These are phyloP conservation scores for Porcisia deanei DNA, from an alignment of 208 protist species.

Conservation along the genomic window DNA sequence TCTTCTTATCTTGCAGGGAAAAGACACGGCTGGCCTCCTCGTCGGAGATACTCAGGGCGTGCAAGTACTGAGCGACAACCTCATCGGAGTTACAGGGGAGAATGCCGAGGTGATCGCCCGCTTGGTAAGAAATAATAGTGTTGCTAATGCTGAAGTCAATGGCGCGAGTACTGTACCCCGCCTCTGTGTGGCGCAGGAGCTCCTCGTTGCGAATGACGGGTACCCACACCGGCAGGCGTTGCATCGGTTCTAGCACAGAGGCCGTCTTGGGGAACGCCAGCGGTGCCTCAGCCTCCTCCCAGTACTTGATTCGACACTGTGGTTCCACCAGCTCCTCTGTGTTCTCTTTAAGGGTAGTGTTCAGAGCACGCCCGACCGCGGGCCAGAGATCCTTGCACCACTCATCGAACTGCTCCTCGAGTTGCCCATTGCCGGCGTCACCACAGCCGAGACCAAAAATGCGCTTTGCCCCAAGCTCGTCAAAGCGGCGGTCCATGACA, in stretches of 20 bases:
- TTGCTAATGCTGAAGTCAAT: constrained; percentile 87
- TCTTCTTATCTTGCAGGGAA: constrained; percentile 85
- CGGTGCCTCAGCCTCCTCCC: constrained; percentile 73
- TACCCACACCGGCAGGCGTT: constrained; percentile 85
- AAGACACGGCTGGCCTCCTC: constrained; percentile 75
- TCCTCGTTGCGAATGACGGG: constrained; percentile 71
- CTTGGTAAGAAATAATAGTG: constrained; percentile 91
- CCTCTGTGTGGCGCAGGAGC: constrained; percentile 47
- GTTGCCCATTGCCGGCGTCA: constrained; percentile 68
- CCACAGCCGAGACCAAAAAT: constrained; percentile 81
- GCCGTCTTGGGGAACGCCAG: constrained; percentile 87
- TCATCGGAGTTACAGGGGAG: constrained; percentile 89
- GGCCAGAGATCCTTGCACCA: constrained; percentile 85
- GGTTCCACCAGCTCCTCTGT: constrained; percentile 74
- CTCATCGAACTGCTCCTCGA: constrained; percentile 92
- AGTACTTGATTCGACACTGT: constrained; percentile 83
- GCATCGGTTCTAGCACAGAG: constrained; percentile 87
- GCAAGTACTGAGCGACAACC: constrained; percentile 83
- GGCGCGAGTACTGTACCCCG: constrained; percentile 65
- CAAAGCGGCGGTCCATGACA: constrained; percentile 86
- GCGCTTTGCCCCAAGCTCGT: constrained; percentile 85
- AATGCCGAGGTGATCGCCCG: constrained; percentile 95
- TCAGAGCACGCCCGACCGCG: constrained; percentile 67
- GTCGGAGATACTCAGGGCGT: constrained; percentile 49
- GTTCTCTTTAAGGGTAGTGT: constrained; percentile 68